phyloP scores from a whole-genome alignment of 192 early-diverging fungal genomes.

The Mortierella antarctica region DNA sequence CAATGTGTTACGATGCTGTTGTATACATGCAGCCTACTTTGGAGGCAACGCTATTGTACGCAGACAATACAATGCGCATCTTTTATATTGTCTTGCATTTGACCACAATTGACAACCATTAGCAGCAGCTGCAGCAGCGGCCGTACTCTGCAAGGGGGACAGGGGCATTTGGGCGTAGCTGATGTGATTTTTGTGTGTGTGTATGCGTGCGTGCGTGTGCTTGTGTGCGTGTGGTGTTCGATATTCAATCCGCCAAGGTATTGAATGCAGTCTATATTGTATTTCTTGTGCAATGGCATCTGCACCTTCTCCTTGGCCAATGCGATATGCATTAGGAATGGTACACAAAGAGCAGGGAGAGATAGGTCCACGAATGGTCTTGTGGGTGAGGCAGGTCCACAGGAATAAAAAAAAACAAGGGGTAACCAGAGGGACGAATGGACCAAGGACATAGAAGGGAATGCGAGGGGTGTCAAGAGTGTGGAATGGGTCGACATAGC shows the following conservation, averaged over 20 bases:
- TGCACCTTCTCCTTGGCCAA: slow-evolving; percentile 25
- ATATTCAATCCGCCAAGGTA: slow-evolving; percentile 13
- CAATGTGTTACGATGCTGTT: no score
- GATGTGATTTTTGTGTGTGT: background rate
- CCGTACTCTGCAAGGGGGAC: background rate
- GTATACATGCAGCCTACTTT: no score
- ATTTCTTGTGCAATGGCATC: slow-evolving; percentile 28
- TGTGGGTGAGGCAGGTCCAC: slow-evolving; percentile 1
- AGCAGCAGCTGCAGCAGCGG: no score
- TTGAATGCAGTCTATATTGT: background rate
- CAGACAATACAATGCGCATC: no score
- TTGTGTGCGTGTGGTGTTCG: background rate
- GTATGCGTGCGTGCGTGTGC: background rate
- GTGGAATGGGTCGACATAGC: no score
- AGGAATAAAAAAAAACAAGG: slow-evolving; percentile 4
- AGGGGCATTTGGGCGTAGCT: slow-evolving; percentile 21
- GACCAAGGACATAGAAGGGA: no score
- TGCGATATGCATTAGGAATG: slow-evolving; percentile 44
- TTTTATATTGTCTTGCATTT: no score
- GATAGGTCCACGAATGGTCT: background rate
- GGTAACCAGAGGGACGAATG: background rate
- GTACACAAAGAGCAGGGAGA: slow-evolving; percentile 34
- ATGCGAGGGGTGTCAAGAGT: no score
- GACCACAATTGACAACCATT: no score
- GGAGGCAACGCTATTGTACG: no score